These are phyloP conservation scores for Penicillium soppii DNA, from an alignment of 495 filamentous ascomycete species.

Conservation along the genomic window DNA sequence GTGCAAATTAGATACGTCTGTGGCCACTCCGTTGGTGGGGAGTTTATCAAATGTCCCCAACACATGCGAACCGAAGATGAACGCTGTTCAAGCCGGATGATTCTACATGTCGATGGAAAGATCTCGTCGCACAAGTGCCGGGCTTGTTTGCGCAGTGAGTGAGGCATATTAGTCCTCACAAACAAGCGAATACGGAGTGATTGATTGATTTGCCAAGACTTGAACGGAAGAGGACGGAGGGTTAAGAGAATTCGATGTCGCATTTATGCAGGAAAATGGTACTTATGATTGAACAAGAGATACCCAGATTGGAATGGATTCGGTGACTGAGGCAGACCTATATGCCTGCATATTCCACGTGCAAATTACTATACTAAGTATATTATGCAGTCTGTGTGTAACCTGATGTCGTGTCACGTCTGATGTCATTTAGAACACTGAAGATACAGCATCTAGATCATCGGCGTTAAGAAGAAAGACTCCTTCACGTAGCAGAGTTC, in stretches of 20 bases:
- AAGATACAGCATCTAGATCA: slow-evolving; percentile 60
- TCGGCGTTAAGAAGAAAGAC: slow-evolving; percentile 76
- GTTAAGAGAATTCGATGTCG: neutral
- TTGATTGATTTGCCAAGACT: neutral
- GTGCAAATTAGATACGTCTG: slow-evolving; percentile 21
- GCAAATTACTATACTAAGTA: too few relatives aligned
- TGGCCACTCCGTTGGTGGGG: slow-evolving; percentile 17
- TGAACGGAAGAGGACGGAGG: neutral
- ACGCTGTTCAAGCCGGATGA: slow-evolving; percentile 8
- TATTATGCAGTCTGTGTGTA: neutral
- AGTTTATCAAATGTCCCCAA: slow-evolving; percentile 20
- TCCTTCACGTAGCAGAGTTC: slow-evolving; percentile 62
- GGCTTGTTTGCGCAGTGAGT: slow-evolving; percentile 10
- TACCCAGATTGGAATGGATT: neutral
- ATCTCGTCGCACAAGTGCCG: slow-evolving; percentile 22
- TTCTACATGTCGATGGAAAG: slow-evolving; percentile 14
- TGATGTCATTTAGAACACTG: slow-evolving; percentile 28
- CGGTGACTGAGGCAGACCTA: too few relatives aligned
- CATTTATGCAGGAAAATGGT: neutral
- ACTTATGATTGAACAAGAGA: neutral
- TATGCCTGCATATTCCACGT: too few relatives aligned
- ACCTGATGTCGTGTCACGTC: neutral
- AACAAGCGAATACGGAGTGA: too few relatives aligned
- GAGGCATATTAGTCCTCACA: neutral
- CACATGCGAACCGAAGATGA: slow-evolving; percentile 18